Conservation (phyloP, 345 rosid species). For the Bruguiera parviflora region DNA sequence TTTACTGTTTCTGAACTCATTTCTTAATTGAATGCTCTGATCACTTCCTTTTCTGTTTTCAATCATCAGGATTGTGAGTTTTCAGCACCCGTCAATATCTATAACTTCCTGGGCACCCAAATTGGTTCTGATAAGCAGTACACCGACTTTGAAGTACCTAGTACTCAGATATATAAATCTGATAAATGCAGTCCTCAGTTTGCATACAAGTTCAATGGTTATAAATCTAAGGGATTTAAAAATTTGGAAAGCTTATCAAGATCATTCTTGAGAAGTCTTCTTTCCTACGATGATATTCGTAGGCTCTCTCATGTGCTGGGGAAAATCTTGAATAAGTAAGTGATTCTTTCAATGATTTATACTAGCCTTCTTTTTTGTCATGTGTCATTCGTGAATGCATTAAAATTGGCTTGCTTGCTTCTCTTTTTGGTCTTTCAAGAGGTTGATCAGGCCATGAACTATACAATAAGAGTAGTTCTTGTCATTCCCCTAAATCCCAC, state of each 20-base stretch:
- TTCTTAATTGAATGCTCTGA: constrained; percentile 12
- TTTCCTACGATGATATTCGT: constrained; percentile 47
- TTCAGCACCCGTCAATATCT: constrained; percentile 49
- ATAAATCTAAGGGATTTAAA: constrained; percentile 28
- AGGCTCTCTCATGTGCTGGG: constrained; percentile 43
- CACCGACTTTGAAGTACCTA: constrained; percentile 25
- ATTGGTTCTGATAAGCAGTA: constrained; percentile 26
- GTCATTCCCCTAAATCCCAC: no score
- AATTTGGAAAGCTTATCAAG: constrained; percentile 34
- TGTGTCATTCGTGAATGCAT: neutral
- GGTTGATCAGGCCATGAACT: no score
- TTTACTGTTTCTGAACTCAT: neutral
- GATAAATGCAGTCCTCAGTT: constrained; percentile 35
- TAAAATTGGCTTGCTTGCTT: neutral
- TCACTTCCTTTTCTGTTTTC: neutral
- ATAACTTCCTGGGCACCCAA: constrained; percentile 45
- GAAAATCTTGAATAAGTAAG: constrained; percentile 69
- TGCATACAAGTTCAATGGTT: constrained; percentile 25
- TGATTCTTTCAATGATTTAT: constrained; percentile 1
- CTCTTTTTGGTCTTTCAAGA: no score
- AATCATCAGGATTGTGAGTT: constrained; percentile 44
- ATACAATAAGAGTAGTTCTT: no score
- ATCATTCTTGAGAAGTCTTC: constrained; percentile 27
- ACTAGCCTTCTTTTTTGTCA: neutral
- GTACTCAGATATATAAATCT: constrained; percentile 20